phyloP scores from a whole-genome alignment of 352 stramenopile species.

The Aphanomyces invadans region DNA sequence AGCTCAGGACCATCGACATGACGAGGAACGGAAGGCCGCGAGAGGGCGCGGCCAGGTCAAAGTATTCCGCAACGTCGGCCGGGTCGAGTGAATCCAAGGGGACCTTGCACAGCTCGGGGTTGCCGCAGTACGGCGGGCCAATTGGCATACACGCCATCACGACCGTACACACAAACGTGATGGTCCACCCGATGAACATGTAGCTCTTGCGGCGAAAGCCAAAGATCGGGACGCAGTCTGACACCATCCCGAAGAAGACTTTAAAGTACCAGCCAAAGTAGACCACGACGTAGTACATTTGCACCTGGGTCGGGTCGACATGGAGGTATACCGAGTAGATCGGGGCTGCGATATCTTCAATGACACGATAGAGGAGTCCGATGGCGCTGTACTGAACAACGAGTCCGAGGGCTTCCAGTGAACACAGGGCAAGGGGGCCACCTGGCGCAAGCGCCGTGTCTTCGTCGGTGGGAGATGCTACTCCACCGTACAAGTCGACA shows the following conservation, averaged over 20 bases:
- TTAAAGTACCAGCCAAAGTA: constrained; percentile 29
- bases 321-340: constrained; percentile 46
- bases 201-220: constrained; percentile 37
- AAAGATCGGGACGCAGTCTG: constrained; percentile 36
- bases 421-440: neutral
- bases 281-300: constrained; percentile 26
- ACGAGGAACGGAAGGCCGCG: constrained; percentile 2
- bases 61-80: neutral
- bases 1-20: neutral
- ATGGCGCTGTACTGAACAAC: constrained; percentile 45
- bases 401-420: constrained; percentile 35
- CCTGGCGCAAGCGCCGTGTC: neutral
- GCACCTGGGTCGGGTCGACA: constrained; percentile 36
- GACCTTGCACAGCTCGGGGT: neutral
- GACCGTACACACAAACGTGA: constrained; percentile 33
- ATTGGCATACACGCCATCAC: constrained; percentile 34
- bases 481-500: neutral
- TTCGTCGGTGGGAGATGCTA: neutral
- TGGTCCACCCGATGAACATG: constrained; percentile 37
- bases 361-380: constrained; percentile 28
- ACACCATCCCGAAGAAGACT: constrained; percentile 36
- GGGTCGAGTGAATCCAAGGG: neutral
- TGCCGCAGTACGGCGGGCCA: constrained; percentile 32
- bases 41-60: neutral
- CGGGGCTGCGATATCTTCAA: constrained; percentile 29